Base-by-base conservation (phyloP, 495 filamentous ascomycete species). In the Durotheca rogersii region DNA sequence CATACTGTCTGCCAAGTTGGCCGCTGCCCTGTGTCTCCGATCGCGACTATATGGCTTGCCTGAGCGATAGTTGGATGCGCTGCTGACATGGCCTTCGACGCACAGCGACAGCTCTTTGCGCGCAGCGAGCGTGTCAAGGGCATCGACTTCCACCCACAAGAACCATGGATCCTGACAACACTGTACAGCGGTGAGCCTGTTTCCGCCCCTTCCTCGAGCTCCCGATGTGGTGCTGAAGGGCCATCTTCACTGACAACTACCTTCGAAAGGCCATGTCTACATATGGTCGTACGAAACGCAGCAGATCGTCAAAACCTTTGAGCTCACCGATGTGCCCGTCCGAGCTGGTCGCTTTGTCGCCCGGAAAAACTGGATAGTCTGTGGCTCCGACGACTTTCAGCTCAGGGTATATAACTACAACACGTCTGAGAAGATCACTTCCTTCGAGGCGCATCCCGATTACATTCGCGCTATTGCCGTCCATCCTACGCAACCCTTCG, bases 241-340 rank as follows among this genome's bases (percentile, higher is more conserved):
- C n/a, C n/a, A n/a, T 27, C 4, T 15, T 48, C 25, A 17, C 48
- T 58, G 35, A 56, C 38, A 19, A 16, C 23, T 39, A 34, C 37
- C 27, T 31, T 36, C 35, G 18, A 38, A 46, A 90, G 84, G 92
- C 72, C 93, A 97, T 78, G 94, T 95, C 64, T 92, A 97, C 75
- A 96, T 99, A 65, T 99, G 93, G 94, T 96, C 91, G 7, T 96
- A 95, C 73, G 93, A 96, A 71, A 90, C 91, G 38, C 94, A 95
- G 72, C 86, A 89, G 20, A 90, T 99, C 53, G 89, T 99, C 70
- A 97, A 97, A 76, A 96, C 94, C 11, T 99, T 99, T 73, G 94
- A 99, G 76, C 85, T 99, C 47, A 96, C 92, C 65, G 93, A 99
- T 81, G 93, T 99, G 39, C 93, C 93, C 51, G 93, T 97, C 40